Conservation (phyloP, 192 early-diverging fungal species). For the Coemansia javaensis region DNA sequence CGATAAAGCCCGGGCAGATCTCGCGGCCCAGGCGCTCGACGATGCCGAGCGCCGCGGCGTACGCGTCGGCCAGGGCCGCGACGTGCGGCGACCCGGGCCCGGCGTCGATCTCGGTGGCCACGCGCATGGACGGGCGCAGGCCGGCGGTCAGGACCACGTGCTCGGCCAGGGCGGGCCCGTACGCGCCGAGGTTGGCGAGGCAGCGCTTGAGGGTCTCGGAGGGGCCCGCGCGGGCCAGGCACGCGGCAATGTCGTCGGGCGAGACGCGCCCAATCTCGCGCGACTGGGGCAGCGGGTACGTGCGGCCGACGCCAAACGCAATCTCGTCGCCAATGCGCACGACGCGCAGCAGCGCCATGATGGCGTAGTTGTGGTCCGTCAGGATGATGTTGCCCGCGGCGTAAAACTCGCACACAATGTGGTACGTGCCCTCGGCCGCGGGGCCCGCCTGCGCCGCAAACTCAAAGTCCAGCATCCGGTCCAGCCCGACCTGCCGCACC, state of each 20-base stretch:
- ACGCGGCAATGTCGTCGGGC: constrained; percentile 49
- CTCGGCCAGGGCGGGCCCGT: constrained; percentile 86
- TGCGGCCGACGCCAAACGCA: constrained; percentile 79
- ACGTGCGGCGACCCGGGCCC: constrained; percentile 54
- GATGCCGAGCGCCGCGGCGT: constrained; percentile 68
- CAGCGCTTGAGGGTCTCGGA: constrained; percentile 66
- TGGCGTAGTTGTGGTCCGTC: constrained; percentile 81
- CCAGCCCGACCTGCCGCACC: constrained; percentile 81
- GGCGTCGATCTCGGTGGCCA: constrained; percentile 59
- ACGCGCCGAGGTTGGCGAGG: constrained; percentile 55
- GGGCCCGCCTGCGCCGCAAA: constrained; percentile 62
- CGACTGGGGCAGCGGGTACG: constrained; percentile 48
- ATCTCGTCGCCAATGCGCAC: constrained; percentile 76
- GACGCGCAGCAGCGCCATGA: constrained; percentile 78
- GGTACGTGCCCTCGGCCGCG: constrained; percentile 53
- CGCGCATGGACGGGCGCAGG: constrained; percentile 58
- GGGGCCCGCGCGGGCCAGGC: constrained; percentile 53
- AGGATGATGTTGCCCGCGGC: constrained; percentile 92
- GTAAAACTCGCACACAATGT: constrained; percentile 75
- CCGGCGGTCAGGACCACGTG: constrained; percentile 67
- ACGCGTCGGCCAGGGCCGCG: constrained; percentile 56
- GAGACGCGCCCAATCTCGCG: constrained; percentile 57
- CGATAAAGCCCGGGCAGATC: constrained; percentile 41
- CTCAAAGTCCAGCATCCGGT: constrained; percentile 89
- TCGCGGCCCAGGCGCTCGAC: constrained; percentile 51